Percentiles rank a stretch among this genome's conserved stretches.
phyloP scores from a whole-genome alignment of 495 filamentous ascomycete species.

The Penicillium samsonianum region DNA sequence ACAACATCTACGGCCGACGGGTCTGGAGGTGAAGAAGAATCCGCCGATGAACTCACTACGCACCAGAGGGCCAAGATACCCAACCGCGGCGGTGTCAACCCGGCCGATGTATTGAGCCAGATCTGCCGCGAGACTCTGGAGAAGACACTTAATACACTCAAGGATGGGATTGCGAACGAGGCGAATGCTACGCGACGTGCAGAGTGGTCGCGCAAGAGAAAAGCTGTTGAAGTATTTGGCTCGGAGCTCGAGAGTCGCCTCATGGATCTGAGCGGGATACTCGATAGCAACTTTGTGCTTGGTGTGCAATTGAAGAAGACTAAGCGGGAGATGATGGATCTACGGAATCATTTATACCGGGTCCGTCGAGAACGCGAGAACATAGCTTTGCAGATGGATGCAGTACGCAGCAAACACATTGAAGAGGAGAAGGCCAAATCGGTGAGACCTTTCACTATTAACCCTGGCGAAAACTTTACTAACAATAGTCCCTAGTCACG shows the following conservation, averaged over 20 bases:
- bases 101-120: constrained; percentile 67
- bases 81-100: constrained; percentile 65
- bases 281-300: constrained; percentile 66
- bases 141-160: constrained; percentile 46
- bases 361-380: constrained; percentile 65
- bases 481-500: constrained; percentile 32
- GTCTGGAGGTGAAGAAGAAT: constrained; percentile 35
- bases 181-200: constrained; percentile 40
- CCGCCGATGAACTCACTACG: constrained; percentile 37
- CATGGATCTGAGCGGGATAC: constrained; percentile 51
- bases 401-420: constrained; percentile 59
- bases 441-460: constrained; percentile 28
- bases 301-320: constrained; percentile 61
- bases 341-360: constrained; percentile 63
- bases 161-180: constrained; percentile 41
- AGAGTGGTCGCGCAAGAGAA: constrained; percentile 61
- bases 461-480: constrained; percentile 4
- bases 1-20: constrained; percentile 16
- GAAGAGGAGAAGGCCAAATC: constrained; percentile 41
- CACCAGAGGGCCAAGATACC: constrained; percentile 41
- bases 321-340: constrained; percentile 63
- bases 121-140: constrained; percentile 69
- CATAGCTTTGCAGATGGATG: constrained; percentile 69
- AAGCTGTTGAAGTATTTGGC: constrained; percentile 67
- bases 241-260: constrained; percentile 66